phyloP scores from a whole-genome alignment of 768 basidiomycete genomes.

The Russula olivacea region DNA sequence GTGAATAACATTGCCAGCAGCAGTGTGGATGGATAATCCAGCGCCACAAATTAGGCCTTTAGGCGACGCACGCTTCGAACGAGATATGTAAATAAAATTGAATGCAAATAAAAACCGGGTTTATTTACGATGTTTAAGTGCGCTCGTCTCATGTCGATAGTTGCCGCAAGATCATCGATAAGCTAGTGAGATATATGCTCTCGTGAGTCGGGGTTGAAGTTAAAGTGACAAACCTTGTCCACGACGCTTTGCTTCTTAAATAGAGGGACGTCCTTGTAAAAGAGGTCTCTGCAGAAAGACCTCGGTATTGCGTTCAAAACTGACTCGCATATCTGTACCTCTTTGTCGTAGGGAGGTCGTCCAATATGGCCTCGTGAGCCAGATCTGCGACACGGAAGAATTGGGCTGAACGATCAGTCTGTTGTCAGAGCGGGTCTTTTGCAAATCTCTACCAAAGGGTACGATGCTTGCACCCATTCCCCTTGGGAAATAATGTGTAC shows the following conservation, averaged over 20 bases:
- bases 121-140: slow-evolving; percentile 72
- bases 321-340: slow-evolving; percentile 10
- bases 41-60: slow-evolving; percentile 83
- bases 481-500: slow-evolving; percentile 36
- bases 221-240: slow-evolving; percentile 50
- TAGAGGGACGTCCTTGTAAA: slow-evolving; percentile 74
- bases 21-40: slow-evolving; percentile 51
- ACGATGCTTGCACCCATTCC: slow-evolving; percentile 35
- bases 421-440: not conserved
- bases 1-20: slow-evolving; percentile 46
- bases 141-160: slow-evolving; percentile 62
- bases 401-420: slow-evolving; percentile 45
- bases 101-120: slow-evolving; percentile 5
- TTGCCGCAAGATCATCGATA: slow-evolving; percentile 85
- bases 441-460: slow-evolving; percentile 36
- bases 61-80: slow-evolving; percentile 68
- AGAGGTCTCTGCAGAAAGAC: slow-evolving; percentile 59
- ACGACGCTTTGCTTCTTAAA: slow-evolving; percentile 77
- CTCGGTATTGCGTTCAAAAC: not conserved
- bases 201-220: not conserved
- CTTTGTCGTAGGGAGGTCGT: slow-evolving; percentile 40
- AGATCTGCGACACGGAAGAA: slow-evolving; percentile 60
- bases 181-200: slow-evolving; percentile 42
- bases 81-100: slow-evolving; percentile 1
- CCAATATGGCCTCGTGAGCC: slow-evolving; percentile 59